phyloP scores from a whole-genome alignment of 305 asterid species.

The Caryopteris hybrid region DNA sequence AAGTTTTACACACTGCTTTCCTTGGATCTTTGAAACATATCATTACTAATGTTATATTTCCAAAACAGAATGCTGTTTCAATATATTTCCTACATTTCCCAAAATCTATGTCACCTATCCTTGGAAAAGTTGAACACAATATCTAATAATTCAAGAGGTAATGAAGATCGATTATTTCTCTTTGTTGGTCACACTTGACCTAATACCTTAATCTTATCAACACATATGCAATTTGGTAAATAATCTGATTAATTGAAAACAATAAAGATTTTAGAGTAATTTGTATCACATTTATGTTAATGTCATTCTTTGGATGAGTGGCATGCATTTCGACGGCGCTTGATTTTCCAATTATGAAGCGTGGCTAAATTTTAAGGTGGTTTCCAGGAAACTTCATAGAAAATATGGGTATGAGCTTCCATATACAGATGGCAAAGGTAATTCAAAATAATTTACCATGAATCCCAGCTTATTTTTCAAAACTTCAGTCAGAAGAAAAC shows the following conservation, averaged over 20 bases:
- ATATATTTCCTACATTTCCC: not conserved
- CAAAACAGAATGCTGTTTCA: not conserved
- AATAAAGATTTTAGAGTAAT: not conserved
- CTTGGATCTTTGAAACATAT: not conserved
- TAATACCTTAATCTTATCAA: not conserved
- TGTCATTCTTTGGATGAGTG: too few relatives aligned
- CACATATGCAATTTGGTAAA: not conserved
- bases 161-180: not conserved
- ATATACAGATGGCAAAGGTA: constrained; percentile 3
- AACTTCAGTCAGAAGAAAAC: constrained; percentile 68
- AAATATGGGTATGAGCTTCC: constrained; percentile 12
- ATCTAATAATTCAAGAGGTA: not conserved
- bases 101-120: not conserved
- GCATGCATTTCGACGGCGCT: too few relatives aligned
- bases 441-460: constrained; percentile 45
- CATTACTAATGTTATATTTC: not conserved
- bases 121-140: not conserved
- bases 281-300: not conserved
- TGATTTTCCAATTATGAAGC: too few relatives aligned
- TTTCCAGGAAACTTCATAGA: not conserved
- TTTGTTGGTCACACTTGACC: not conserved
- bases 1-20: not conserved
- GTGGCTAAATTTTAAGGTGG: not conserved
- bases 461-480: constrained; percentile 85
- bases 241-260: not conserved